Evolutionary conservation across 768 basidiomycete genomes (phyloP).

Genomic region (Leucosporidium yakuticum): DNA sequence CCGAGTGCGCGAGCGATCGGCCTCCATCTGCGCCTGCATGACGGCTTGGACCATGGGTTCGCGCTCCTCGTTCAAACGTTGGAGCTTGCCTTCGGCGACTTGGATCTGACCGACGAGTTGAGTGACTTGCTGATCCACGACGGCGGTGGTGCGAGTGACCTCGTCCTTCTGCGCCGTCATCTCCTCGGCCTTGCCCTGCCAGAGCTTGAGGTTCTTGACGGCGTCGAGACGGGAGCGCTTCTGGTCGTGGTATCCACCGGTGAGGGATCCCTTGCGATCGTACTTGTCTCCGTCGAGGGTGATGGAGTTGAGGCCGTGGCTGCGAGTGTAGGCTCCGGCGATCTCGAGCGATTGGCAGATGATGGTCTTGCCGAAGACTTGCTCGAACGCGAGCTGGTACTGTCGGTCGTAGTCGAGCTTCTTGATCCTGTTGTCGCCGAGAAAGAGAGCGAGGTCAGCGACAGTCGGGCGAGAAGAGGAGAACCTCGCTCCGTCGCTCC

Average conservation of each 20-base stretch:
- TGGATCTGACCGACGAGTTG: constrained; percentile 65
- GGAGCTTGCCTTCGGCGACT: constrained; percentile 62
- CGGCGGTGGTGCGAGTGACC: constrained; percentile 62
- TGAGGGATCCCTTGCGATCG: constrained; percentile 89
- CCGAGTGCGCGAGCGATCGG: constrained; percentile 60
- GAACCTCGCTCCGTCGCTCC: no score
- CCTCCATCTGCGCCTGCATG: constrained; percentile 57
- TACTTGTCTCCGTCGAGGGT: constrained; percentile 97
- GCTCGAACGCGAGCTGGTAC: constrained; percentile 80
- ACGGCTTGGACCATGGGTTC: constrained; percentile 64
- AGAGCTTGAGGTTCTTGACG: constrained; percentile 66
- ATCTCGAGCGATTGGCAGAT: constrained; percentile 88
- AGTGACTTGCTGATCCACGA: constrained; percentile 81
- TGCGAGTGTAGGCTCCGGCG: constrained; percentile 88
- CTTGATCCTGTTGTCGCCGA: constrained; percentile 52
- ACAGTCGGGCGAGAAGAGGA: not conserved
- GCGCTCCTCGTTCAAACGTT: constrained; percentile 61
- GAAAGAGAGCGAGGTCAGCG: not conserved
- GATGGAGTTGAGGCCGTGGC: constrained; percentile 91
- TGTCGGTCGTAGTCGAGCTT: constrained; percentile 69
- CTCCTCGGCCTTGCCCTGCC: constrained; percentile 64
- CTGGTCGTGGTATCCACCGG: constrained; percentile 92
- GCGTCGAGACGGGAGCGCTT: constrained; percentile 83
- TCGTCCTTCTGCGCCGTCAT: constrained; percentile 63
- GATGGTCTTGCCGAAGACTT: constrained; percentile 95